phyloP scores from a whole-genome alignment of 225 moss, liverwort and hornwort genomes.

The Marchantia polymorpha region DNA sequence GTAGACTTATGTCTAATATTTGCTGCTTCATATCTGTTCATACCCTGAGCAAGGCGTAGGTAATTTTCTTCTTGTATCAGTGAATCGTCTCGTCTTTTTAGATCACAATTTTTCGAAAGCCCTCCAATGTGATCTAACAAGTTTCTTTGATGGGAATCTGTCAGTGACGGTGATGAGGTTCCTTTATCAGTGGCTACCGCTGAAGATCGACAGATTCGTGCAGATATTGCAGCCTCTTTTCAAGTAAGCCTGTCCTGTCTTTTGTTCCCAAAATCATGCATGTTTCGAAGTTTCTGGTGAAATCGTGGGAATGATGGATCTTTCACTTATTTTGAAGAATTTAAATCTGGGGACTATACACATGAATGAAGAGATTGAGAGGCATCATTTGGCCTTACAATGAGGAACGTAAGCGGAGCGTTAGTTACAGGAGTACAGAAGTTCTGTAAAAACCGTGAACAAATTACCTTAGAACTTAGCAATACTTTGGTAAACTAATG shows the following conservation, averaged over 20 bases:
- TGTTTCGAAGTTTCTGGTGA: background rate
- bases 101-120: background rate
- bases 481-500: no score
- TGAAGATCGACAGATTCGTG: conserved; percentile 76
- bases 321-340: no score
- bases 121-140: background rate
- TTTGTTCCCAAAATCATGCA: background rate
- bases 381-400: no score
- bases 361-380: no score
- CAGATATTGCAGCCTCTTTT: conserved; percentile 97
- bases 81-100: background rate
- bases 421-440: no score
- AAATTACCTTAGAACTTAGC: no score
- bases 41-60: no score
- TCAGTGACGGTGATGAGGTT: conserved; percentile 61
- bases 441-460: no score
- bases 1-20: no score
- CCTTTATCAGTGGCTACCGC: conserved; percentile 54
- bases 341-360: no score
- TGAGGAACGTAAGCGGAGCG: no score
- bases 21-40: background rate
- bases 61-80: background rate
- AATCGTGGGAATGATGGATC: no score
- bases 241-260: conserved; percentile 49
- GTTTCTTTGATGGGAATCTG: background rate